Evolutionary conservation across 441 rosid species (phyloP).

Genomic region (Corymbia calophylla): DNA sequence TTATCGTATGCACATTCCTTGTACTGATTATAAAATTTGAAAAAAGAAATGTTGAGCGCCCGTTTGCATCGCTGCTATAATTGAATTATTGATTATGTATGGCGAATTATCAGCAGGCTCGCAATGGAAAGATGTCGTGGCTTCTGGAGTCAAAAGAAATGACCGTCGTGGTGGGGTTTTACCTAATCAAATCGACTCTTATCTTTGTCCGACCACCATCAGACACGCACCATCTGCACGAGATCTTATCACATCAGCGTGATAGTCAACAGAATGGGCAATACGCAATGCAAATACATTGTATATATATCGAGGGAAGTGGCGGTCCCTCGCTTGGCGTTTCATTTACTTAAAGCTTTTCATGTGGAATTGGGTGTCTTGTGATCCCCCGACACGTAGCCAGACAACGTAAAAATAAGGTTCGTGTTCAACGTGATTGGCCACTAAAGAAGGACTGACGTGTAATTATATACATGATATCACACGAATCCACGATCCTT

Average conservation of each 20-base stretch:
- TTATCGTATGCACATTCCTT: background rate
- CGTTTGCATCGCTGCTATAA: background rate
- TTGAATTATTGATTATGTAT: background rate
- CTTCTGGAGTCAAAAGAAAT: background rate
- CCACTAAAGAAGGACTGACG: background rate
- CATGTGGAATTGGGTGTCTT: background rate
- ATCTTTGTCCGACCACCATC: background rate
- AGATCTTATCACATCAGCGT: background rate
- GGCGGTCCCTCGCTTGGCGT: background rate
- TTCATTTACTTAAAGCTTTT: background rate
- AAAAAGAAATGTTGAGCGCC: background rate
- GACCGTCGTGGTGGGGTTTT: background rate
- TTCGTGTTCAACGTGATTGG: background rate
- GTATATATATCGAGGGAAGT: background rate
- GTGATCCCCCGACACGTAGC: background rate
- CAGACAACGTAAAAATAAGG: background rate
- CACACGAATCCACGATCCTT: background rate
- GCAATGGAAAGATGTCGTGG: background rate
- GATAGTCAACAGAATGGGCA: background rate
- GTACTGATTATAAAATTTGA: background rate
- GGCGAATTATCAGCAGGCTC: background rate
- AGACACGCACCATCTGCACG: background rate
- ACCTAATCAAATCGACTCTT: background rate
- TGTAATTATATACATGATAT: background rate
- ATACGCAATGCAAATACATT: background rate